Evolutionary conservation across 108 stramenopile genomes (phyloP), one percentile per base, ranked within the genome.

Genomic region (Fragilaria crotonensis): DNA sequence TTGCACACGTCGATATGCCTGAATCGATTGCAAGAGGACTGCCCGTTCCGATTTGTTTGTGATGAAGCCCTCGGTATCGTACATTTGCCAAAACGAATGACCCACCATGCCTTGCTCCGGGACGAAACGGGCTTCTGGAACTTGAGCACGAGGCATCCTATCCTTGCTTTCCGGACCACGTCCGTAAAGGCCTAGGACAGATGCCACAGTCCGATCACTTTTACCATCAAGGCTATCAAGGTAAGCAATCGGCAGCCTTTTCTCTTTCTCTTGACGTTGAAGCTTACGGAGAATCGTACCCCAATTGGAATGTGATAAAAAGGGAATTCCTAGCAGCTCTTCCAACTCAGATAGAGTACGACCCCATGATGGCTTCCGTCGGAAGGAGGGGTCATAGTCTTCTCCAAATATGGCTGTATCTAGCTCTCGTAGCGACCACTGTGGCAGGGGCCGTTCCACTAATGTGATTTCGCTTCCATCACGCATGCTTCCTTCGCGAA

Each of bases 251-350:
- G n/a, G n/a, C n/a, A n/a, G n/a, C n/a, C n/a, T n/a, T n/a, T n/a
- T n/a, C n/a, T n/a, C n/a, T n/a, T n/a, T n/a, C n/a, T n/a, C n/a
- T n/a, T n/a, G n/a, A n/a, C n/a, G n/a, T n/a, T n/a, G n/a, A n/a
- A n/a, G n/a, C n/a, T n/a, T n/a, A n/a, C n/a, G n/a, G n/a, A n/a
- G n/a, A n/a, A n/a, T n/a, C n/a, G n/a, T n/a, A n/a, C n/a, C n/a
- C 72, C 72, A 73, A 45, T 73, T 66, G 22, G 57, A 59, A 5
- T 45, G 22, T 4, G 51, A 60, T 20, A 73, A 66, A 21, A 46
- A 41, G 29, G 33, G 27, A 9, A 73, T 9, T 26, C 28, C 52
- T n/a, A 47, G 5, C 3, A 73, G 54, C 33, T 73, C 72, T 33
- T 68, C 62, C 1, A 73, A 56, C 26, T 63, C 66, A 11, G 48